phyloP scores from a whole-genome alignment of 495 filamentous ascomycete species.

The Alectoria sarmentosa region DNA sequence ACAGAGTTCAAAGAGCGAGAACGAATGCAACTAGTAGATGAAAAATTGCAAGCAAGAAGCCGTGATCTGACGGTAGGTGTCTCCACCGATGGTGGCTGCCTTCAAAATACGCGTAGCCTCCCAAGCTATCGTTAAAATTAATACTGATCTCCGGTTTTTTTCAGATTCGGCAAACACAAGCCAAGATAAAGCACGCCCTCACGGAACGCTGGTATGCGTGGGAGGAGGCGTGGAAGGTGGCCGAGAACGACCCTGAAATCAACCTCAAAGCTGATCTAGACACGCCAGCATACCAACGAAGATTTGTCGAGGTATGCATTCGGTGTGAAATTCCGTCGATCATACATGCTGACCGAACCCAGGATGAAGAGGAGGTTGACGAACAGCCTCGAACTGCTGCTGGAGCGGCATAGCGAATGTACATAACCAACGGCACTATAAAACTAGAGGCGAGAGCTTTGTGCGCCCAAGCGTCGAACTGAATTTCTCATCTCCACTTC shows the following conservation, averaged over 20 bases:
- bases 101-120: neutral
- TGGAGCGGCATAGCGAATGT: neutral
- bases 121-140: neutral
- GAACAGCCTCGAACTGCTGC: slow-evolving; percentile 6
- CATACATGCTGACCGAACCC: neutral
- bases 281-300: slow-evolving; percentile 14
- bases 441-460: neutral
- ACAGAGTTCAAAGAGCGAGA: slow-evolving; percentile 62
- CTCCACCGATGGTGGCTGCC: neutral
- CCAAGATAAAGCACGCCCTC: slow-evolving; percentile 71
- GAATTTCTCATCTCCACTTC: neutral
- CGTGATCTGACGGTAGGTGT: slow-evolving; percentile 57
- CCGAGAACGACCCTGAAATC: slow-evolving; percentile 46
- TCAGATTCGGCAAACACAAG: slow-evolving; percentile 66
- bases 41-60: slow-evolving; percentile 51
- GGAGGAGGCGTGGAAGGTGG: slow-evolving; percentile 72
- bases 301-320: slow-evolving; percentile 7
- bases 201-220: slow-evolving; percentile 87
- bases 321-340: neutral
- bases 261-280: slow-evolving; percentile 35
- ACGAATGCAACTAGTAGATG: slow-evolving; percentile 55
- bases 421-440: neutral
- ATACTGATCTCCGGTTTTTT: slow-evolving; percentile 18
- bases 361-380: slow-evolving; percentile 6
- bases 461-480: neutral